These are phyloP conservation scores for Citrus inodora DNA, from an alignment of 345 rosid species.

Conservation along the genomic window DNA sequence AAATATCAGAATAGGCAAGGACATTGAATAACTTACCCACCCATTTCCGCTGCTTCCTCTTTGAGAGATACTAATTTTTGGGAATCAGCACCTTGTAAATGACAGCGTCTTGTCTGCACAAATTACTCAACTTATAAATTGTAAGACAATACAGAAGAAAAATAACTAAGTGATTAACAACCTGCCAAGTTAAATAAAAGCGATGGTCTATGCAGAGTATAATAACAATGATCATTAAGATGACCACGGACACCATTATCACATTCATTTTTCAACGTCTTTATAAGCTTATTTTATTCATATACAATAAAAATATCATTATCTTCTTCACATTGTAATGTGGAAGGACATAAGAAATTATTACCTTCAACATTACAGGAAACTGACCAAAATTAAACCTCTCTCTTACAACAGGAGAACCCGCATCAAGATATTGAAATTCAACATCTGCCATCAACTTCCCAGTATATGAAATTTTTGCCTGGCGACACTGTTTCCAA, in stretches of 20 bases:
- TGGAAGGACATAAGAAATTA: background rate
- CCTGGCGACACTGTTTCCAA: conserved; percentile 72
- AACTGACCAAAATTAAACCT: conserved; percentile 64
- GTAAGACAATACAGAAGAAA: conserved; percentile 3
- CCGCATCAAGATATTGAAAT: conserved; percentile 46
- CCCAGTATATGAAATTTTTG: conserved; percentile 78
- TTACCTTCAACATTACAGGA: conserved; percentile 88
- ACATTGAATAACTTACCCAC: conserved; percentile 65
- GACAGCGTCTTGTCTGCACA: conserved; percentile 78
- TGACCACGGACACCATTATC: background rate
- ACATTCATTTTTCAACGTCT: background rate
- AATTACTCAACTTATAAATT: conserved; percentile 14
- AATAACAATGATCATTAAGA: background rate
- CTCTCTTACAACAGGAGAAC: conserved; percentile 47
- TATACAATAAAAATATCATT: background rate
- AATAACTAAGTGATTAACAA: background rate
- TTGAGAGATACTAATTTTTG: conserved; percentile 45
- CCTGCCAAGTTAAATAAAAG: background rate
- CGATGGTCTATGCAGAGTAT: background rate
- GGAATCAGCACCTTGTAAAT: conserved; percentile 61
- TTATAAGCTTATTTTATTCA: background rate
- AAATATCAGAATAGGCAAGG: background rate
- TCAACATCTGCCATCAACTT: conserved; percentile 56
- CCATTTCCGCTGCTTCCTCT: conserved; percentile 89
- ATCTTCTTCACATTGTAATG: background rate